These are phyloP conservation scores for Hypoxylon subgilvum DNA, from an alignment of 495 filamentous ascomycete species.

Conservation along the genomic window DNA sequence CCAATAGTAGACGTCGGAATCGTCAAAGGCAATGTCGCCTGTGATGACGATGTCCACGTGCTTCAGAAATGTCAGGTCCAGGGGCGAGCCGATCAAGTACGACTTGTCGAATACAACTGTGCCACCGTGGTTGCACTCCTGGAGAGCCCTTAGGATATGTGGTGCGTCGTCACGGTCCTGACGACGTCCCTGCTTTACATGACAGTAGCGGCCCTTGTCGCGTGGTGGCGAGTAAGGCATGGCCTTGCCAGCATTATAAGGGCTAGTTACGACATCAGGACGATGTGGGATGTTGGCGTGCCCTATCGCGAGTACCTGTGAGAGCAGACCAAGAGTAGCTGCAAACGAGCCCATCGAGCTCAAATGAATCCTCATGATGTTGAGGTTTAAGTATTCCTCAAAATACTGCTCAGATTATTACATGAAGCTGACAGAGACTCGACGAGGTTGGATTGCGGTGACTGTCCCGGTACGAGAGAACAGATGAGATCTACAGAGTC, in stretches of 20 bases:
- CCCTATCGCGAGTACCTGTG: background rate
- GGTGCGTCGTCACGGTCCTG: constrained; percentile 59
- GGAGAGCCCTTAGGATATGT: constrained; percentile 62
- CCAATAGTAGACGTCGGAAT: constrained; percentile 42
- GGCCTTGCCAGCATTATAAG: constrained; percentile 14
- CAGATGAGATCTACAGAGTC: background rate
- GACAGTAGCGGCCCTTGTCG: constrained; percentile 18
- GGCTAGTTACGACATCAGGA: constrained; percentile 21
- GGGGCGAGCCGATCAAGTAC: constrained; percentile 68
- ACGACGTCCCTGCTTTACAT: constrained; percentile 17
- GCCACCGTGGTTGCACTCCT: constrained; percentile 70
- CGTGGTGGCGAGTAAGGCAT: constrained; percentile 23
- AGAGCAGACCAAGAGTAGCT: constrained; percentile 5
- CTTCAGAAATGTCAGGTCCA: constrained; percentile 68
- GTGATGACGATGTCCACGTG: constrained; percentile 63
- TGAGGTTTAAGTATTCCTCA: too few relatives aligned
- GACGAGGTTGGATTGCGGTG: too few relatives aligned
- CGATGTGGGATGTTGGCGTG: constrained; percentile 20
- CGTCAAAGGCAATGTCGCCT: constrained; percentile 27
- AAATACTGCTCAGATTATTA: too few relatives aligned
- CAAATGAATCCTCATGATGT: constrained; percentile 8
- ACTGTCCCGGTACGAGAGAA: background rate
- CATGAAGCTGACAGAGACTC: too few relatives aligned
- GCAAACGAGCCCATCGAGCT: constrained; percentile 2
- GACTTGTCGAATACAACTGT: constrained; percentile 63